Conservation (phyloP, 129 eudicot species). For the Flaveria brownii region DNA sequence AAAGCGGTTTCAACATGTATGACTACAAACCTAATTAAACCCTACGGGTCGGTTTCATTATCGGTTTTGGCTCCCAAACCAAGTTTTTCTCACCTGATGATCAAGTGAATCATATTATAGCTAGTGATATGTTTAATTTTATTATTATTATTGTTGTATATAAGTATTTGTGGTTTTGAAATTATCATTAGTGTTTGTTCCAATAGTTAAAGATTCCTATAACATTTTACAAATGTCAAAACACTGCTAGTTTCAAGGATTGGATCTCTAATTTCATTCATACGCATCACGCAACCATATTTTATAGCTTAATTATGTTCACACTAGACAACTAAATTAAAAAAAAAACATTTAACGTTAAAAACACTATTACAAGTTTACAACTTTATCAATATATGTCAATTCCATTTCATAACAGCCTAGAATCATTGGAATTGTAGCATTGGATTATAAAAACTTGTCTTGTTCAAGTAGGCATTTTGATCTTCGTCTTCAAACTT, state of each 20-base stretch:
- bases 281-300: slow-evolving; percentile 6
- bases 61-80: too few species aligned
- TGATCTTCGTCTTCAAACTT: slow-evolving; percentile 49
- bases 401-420: not conserved
- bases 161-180: not conserved
- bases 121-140: not conserved
- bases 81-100: too few species aligned
- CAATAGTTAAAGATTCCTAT: not conserved
- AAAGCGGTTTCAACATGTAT: too few species aligned
- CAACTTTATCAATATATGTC: slow-evolving; percentile 19
- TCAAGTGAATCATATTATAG: too few species aligned
- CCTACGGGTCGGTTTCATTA: too few species aligned
- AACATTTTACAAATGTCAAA: slow-evolving; percentile 6
- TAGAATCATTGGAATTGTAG: slow-evolving; percentile 40
- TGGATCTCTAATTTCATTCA: slow-evolving; percentile 10
- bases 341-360: not conserved
- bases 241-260: slow-evolving; percentile 14
- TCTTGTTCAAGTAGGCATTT: slow-evolving; percentile 29
- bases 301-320: not conserved
- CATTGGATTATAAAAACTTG: slow-evolving; percentile 44
- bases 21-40: too few species aligned
- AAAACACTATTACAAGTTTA: slow-evolving; percentile 1
- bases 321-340: not conserved
- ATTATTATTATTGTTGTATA: not conserved
- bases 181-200: not conserved